Base-by-base conservation (phyloP, 1,284 basidiomycete species). In the Boletus smithii region DNA sequence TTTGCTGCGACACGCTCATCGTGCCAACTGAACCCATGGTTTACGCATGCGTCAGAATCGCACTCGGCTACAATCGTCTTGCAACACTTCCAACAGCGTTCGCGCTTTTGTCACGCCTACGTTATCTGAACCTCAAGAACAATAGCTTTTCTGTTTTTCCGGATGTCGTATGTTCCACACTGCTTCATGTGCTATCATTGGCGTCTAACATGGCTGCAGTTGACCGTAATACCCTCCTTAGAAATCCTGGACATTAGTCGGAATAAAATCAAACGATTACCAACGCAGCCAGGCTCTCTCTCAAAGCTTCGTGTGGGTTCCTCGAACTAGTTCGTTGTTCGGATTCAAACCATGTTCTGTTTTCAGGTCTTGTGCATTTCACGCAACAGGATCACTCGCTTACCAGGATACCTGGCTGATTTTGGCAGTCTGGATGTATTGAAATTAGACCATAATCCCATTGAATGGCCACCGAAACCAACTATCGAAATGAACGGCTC, bases 191-290 rank as follows among this genome's bases (percentile, higher is more conserved):
- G 22, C 30, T 9, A 10, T 37, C 26, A 11, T 24, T 38, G 48
- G n/a, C 18, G 2, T 38, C 53, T 60, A 13, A 65, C 47, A 14
- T 14, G 22, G 9, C 22, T n/a, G 13, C 33, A 97, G 93, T 76
- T 97, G 44, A 90, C 88, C 44, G 72, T 83, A 18, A 85, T 99
- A 73, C 83, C 88, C 6, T 85, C 87, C 4, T 76, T 99, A 52
- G 95, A 99, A 69, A 97, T 95, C 48, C 74, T 99, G 51, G 95
- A 99, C 68, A 79, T 99, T 40, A 94, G 91, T 56, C 85, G 91
- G 55, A 99, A 99, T 73, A 92, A 88, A 71, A 83, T 99, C 61
- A 83, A 81, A 60, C 72, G 77, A 40, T 71, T 98, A 30, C 95
- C 95, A 8, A 71, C 80, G 2, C 74, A 83, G 48, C 90, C 95